Percentiles rank a stretch among this genome's conserved stretches.
Evolutionary conservation across 352 stramenopile species (phyloP).

Genomic region (Sclerospora graminicola): DNA sequence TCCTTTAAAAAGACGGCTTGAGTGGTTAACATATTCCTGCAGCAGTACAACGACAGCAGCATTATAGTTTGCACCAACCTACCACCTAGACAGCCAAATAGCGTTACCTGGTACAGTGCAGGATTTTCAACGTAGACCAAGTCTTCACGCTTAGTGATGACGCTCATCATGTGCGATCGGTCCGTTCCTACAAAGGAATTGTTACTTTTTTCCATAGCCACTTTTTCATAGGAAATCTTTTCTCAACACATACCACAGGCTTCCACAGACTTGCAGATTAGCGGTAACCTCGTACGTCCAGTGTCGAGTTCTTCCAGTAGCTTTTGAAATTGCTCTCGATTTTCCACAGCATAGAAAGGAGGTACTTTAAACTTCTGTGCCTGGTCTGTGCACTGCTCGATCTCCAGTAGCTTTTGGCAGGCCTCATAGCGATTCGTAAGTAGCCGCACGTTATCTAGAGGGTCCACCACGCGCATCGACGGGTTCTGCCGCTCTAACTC

Average conservation of each 20-base stretch:
- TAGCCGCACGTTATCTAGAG: constrained; percentile 50
- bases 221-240: not conserved
- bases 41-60: constrained; percentile 1
- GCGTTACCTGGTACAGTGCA: constrained; percentile 51
- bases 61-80: not conserved
- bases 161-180: constrained; percentile 75
- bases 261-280: constrained; percentile 80
- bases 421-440: constrained; percentile 59
- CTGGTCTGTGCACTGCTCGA: constrained; percentile 6
- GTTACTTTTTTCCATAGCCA: not conserved
- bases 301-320: constrained; percentile 29
- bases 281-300: constrained; percentile 35
- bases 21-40: constrained; percentile 81
- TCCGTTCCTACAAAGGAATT: constrained; percentile 43
- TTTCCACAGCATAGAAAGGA: constrained; percentile 36
- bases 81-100: not conserved
- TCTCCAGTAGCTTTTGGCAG: constrained; percentile 35
- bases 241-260: constrained; percentile 50
- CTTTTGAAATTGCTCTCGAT: constrained; percentile 22
- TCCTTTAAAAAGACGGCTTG: constrained; percentile 65
- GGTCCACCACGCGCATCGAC: constrained; percentile 49
- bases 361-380: constrained; percentile 37
- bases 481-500: constrained; percentile 33
- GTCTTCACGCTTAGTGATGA: constrained; percentile 58
- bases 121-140: constrained; percentile 45